phyloP scores from a whole-genome alignment of 805 yeast genomes.

The Pichia deserticola region DNA sequence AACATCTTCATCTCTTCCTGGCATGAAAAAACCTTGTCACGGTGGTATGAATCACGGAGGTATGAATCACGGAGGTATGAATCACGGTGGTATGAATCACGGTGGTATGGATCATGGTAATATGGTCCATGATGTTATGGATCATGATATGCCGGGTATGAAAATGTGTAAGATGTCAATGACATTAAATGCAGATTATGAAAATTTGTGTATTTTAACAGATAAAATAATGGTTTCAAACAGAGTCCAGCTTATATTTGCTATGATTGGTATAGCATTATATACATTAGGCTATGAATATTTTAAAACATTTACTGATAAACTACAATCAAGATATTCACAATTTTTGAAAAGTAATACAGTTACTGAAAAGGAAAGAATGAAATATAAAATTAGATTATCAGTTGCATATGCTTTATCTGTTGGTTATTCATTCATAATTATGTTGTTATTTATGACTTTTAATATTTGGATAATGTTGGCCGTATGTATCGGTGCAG shows the following conservation, averaged over 20 bases:
- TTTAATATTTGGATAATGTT: constrained; percentile 41
- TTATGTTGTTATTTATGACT: constrained; percentile 43
- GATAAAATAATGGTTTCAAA: constrained; percentile 34
- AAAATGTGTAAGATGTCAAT: constrained; percentile 32
- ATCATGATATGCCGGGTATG: constrained; percentile 14
- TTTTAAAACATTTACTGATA: constrained; percentile 21
- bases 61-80: constrained; percentile 17
- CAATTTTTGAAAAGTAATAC: constrained; percentile 3
- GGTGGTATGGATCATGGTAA: constrained; percentile 1
- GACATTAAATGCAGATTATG: constrained; percentile 37
- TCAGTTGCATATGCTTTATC: constrained; percentile 32
- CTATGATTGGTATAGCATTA: constrained; percentile 27
- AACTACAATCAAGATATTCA: constrained; percentile 18
- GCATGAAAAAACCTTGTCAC: neutral
- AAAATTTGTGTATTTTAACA: constrained; percentile 36
- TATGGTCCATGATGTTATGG: constrained; percentile 9
- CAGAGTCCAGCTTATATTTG: constrained; percentile 26
- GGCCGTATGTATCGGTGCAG: constrained; percentile 36
- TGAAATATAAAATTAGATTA: constrained; percentile 20
- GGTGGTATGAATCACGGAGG: constrained; percentile 21
- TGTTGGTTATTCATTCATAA: constrained; percentile 37
- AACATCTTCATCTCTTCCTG: neutral
- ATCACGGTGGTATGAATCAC: constrained; percentile 12
- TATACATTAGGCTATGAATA: constrained; percentile 33
- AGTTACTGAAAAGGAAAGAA: constrained; percentile 14